Percentiles rank a stretch among this genome's conserved stretches.
Evolutionary conservation across 345 rosid species (phyloP).

Genomic region (Viola odorata): DNA sequence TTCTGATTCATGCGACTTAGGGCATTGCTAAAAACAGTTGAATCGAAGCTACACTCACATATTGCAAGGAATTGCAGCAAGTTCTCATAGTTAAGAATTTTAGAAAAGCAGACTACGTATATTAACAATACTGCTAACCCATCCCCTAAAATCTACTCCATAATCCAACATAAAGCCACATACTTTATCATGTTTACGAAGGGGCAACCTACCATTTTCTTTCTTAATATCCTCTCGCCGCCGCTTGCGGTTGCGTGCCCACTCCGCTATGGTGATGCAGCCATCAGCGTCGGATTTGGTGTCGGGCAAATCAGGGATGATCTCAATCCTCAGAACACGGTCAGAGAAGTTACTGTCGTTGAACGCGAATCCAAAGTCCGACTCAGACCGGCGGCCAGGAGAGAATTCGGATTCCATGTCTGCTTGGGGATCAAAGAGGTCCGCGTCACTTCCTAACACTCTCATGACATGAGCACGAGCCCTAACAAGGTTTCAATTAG

Average conservation of each 20-base stretch:
- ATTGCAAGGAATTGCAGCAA: no score
- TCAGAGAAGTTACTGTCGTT: slow-evolving; percentile 76
- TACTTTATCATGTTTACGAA: background rate
- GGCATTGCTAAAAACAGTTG: no score
- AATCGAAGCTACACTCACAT: no score
- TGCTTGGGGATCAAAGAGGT: slow-evolving; percentile 36
- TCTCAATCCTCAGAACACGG: slow-evolving; percentile 64
- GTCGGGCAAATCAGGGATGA: slow-evolving; percentile 41
- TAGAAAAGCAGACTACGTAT: no score
- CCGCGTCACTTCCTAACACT: slow-evolving; percentile 21
- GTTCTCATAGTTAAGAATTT: no score
- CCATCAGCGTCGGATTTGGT: slow-evolving; percentile 38
- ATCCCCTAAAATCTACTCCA: no score
- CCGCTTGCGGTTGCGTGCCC: slow-evolving; percentile 70
- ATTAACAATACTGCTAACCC: no score
- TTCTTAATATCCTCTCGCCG: slow-evolving; percentile 52
- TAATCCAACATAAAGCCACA: background rate
- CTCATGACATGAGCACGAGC: slow-evolving; percentile 17
- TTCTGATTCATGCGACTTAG: no score
- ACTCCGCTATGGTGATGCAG: slow-evolving; percentile 51
- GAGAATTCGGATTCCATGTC: slow-evolving; percentile 45
- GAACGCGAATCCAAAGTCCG: slow-evolving; percentile 71
- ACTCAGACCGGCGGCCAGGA: slow-evolving; percentile 14
- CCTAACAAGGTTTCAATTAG: no score
- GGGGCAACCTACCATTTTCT: slow-evolving; percentile 30